phyloP scores from a whole-genome alignment of 2,329 filamentous ascomycete species.

The Nothopassalora personata region DNA sequence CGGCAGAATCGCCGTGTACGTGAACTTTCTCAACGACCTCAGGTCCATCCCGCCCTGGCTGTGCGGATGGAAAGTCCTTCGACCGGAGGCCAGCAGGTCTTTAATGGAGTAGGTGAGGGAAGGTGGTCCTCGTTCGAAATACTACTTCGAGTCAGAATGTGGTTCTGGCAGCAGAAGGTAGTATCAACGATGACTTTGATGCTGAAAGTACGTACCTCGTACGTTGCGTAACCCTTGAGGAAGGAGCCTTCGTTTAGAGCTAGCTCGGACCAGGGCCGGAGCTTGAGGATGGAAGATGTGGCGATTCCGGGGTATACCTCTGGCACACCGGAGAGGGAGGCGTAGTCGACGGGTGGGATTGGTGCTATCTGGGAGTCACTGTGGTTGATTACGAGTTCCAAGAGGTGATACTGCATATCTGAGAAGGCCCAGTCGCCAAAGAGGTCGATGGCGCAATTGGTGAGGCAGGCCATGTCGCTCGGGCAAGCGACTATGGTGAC shows the following conservation, averaged over 20 bases:
- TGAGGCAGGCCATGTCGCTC: slow-evolving; percentile 55
- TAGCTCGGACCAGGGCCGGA: slow-evolving; percentile 60
- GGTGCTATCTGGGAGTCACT: neutral
- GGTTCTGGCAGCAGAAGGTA: neutral
- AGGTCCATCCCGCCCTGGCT: slow-evolving; percentile 4
- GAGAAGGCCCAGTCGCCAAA: slow-evolving; percentile 33
- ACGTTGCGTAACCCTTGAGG: slow-evolving; percentile 63
- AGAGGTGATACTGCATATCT: slow-evolving; percentile 32
- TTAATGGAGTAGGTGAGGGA: slow-evolving; percentile 29
- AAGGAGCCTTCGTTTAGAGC: slow-evolving; percentile 72
- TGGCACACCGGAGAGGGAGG: slow-evolving; percentile 9
- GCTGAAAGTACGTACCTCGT: slow-evolving; percentile 43
- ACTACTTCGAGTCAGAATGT: slow-evolving; percentile 30
- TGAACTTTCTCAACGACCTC: slow-evolving; percentile 27
- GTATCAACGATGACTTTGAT: neutral
- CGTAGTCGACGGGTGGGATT: slow-evolving; percentile 5
- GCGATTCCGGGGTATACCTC: slow-evolving; percentile 19
- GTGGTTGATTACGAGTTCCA: slow-evolving; percentile 19
- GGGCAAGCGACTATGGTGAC: slow-evolving; percentile 52
- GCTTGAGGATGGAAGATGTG: slow-evolving; percentile 46
- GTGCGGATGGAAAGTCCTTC: neutral
- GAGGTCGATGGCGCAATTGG: slow-evolving; percentile 53
- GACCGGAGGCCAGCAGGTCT: slow-evolving; percentile 14
- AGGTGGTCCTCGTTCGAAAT: slow-evolving; percentile 56
- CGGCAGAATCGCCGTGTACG: slow-evolving; percentile 33